These are phyloP conservation scores for Microcyclospora pomicola DNA, from an alignment of 2,329 filamentous ascomycete genomes.

Conservation along the genomic window DNA sequence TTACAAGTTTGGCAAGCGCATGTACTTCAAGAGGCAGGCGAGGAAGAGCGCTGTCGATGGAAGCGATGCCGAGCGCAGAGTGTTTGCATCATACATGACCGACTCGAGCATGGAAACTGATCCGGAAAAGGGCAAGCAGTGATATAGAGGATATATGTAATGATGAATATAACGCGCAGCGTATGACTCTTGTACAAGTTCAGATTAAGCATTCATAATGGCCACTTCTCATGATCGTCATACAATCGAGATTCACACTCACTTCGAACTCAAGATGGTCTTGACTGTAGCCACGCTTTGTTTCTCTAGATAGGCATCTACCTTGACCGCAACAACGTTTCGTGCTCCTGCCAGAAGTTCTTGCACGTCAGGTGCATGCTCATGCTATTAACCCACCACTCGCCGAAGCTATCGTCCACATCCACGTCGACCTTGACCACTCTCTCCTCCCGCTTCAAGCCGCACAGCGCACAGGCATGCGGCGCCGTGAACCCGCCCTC, in stretches of 20 bases:
- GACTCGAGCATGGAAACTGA: slow-evolving; percentile 3
- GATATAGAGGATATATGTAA: not conserved
- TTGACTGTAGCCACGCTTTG: too few species aligned
- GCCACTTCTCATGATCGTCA: too few species aligned
- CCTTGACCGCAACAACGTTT: slow-evolving; percentile 53
- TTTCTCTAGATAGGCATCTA: too few species aligned
- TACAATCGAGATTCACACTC: too few species aligned
- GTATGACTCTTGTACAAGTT: not conserved
- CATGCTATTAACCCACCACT: slow-evolving; percentile 77
- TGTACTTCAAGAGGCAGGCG: slow-evolving; percentile 8
- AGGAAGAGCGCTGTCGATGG: slow-evolving; percentile 1
- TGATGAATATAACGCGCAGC: not conserved
- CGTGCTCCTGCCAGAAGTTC: slow-evolving; percentile 75
- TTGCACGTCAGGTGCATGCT: slow-evolving; percentile 47
- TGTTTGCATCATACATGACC: slow-evolving; percentile 5
- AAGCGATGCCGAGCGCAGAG: slow-evolving; percentile 2
- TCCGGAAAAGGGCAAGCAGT: not conserved
- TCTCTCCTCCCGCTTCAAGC: slow-evolving; percentile 75
- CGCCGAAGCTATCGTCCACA: slow-evolving; percentile 82
- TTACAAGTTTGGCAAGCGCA: slow-evolving; percentile 55
- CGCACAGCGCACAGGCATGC: slow-evolving; percentile 72
- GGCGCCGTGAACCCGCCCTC: slow-evolving; percentile 60
- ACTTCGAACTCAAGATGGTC: too few species aligned
- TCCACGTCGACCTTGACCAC: slow-evolving; percentile 60
- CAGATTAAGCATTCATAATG: too few species aligned